Conservation (phyloP, 1,139 yeast species). For the Kodamaea sp. region DNA sequence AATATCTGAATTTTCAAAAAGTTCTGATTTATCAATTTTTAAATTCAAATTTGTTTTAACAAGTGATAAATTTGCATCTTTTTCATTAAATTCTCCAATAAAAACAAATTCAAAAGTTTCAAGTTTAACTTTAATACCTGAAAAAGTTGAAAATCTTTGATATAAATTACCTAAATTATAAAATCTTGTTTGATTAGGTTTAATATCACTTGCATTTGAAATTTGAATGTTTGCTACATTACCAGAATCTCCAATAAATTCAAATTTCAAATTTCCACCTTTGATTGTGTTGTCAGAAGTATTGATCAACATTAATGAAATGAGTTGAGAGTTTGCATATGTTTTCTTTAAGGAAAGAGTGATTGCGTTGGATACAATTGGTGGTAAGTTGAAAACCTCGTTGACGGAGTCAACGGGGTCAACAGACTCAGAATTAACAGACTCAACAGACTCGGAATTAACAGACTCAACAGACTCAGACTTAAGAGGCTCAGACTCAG, state of each 20-base stretch:
- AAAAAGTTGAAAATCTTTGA: constrained; percentile 2
- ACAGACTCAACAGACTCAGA: not conserved
- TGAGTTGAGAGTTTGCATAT: constrained; percentile 18
- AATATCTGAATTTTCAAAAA: constrained; percentile 6
- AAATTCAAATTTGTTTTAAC: constrained; percentile 1
- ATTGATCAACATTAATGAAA: constrained; percentile 29
- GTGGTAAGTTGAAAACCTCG: too few relatives aligned
- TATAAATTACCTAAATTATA: constrained; percentile 23
- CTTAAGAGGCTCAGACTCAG: not conserved
- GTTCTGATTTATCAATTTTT: not conserved
- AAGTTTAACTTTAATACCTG: constrained; percentile 21
- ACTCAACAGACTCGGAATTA: not conserved
- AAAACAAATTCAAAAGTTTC: constrained; percentile 19
- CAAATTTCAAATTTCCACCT: constrained; percentile 29
- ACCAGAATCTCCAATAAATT: constrained; percentile 17
- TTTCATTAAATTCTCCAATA: constrained; percentile 22
- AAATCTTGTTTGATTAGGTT: constrained; percentile 27
- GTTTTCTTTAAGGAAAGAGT: constrained; percentile 6
- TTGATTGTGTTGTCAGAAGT: constrained; percentile 21
- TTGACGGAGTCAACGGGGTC: too few relatives aligned
- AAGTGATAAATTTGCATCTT: constrained; percentile 8
- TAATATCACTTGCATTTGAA: constrained; percentile 27
- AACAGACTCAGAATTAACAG: not conserved
- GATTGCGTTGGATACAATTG: constrained; percentile 2
- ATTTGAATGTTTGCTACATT: constrained; percentile 19